Conservation (phyloP, 2,329 filamentous ascomycete species). For the Fusarium sp. region DNA sequence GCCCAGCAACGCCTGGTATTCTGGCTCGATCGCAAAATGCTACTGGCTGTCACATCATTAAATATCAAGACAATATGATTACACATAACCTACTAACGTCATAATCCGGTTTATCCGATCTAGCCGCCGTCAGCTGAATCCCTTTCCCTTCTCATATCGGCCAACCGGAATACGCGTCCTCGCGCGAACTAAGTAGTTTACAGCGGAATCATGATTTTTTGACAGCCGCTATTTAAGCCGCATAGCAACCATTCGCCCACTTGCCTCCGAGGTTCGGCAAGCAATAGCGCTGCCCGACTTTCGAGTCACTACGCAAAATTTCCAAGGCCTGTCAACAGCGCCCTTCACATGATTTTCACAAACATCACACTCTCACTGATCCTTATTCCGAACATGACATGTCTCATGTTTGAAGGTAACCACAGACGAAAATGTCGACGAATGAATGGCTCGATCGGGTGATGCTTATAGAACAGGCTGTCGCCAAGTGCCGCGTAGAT, state of each 20-base stretch:
- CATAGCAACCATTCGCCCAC: not conserved
- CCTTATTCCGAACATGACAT: no score
- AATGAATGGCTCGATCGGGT: not conserved
- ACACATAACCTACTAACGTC: fast-evolving
- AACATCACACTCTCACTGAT: no score
- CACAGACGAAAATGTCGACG: not conserved
- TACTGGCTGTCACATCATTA: fast-evolving
- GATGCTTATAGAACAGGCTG: not conserved
- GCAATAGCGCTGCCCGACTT: not conserved
- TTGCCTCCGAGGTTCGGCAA: not conserved
- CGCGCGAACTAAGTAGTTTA: not conserved
- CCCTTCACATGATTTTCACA: not conserved
- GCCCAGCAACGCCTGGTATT: no score
- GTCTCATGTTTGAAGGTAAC: not conserved
- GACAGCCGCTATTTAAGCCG: not conserved
- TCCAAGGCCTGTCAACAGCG: not conserved
- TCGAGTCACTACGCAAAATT: not conserved
- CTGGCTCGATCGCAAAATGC: no score
- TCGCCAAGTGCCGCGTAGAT: not conserved
- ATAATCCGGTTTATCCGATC: not conserved
- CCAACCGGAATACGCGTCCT: not conserved
- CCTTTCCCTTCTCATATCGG: not conserved
- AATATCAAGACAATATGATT: not conserved
- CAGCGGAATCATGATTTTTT: not conserved
- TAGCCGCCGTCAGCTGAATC: not conserved